These are phyloP conservation scores for Phialophora verrucosa DNA, from an alignment of 2,329 filamentous ascomycete genomes.

Conservation along the genomic window DNA sequence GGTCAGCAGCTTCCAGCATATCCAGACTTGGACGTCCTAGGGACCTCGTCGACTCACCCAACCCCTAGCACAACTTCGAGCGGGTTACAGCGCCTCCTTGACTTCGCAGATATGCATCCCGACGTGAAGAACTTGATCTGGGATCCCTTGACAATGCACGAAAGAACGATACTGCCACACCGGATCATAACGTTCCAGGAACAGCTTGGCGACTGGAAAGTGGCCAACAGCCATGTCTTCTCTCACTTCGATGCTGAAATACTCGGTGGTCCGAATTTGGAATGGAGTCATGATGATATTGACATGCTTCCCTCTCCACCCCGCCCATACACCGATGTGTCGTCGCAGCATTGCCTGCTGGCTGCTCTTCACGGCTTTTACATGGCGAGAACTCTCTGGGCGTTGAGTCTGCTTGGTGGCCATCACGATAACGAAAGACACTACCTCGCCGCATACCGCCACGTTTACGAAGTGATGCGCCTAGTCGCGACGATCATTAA, in stretches of 20 bases:
- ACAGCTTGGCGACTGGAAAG: background rate
- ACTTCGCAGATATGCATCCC: slow-evolving; percentile 6
- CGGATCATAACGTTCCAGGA: background rate
- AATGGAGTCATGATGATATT: background rate
- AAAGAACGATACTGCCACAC: background rate
- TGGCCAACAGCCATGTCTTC: background rate
- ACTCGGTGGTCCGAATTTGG: background rate
- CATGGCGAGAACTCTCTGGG: slow-evolving; percentile 21
- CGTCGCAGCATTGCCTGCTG: background rate
- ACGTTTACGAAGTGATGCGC: slow-evolving; percentile 17
- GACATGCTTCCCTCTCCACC: background rate
- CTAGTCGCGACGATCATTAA: background rate
- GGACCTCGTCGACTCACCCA: background rate
- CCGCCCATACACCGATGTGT: background rate
- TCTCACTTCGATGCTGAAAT: background rate
- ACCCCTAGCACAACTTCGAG: background rate
- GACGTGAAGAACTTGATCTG: slow-evolving; percentile 16
- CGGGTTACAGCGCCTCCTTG: background rate
- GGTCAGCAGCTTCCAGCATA: background rate
- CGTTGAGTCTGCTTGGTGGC: background rate
- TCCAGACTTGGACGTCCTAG: background rate
- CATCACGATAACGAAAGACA: slow-evolving; percentile 8
- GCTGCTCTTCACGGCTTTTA: slow-evolving; percentile 19
- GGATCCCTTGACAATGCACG: slow-evolving; percentile 11
- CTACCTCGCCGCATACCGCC: slow-evolving; percentile 14